phyloP scores from a whole-genome alignment of 2,329 filamentous ascomycete genomes.

The Ilyonectria mors-panacis region DNA sequence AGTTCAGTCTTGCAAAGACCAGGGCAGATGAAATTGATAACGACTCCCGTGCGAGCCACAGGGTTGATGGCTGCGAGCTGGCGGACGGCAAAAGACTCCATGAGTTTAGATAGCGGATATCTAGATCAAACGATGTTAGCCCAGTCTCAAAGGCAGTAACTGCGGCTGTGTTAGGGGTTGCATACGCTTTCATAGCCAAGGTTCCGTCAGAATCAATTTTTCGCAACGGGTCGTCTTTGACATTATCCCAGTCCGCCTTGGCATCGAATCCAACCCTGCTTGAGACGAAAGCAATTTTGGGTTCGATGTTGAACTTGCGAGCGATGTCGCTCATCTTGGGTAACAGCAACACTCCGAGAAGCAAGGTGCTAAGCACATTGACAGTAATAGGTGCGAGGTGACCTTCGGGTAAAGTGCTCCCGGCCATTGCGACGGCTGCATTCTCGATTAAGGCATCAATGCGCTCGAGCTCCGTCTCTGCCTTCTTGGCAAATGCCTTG shows the following conservation, averaged over 20 bases:
- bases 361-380: slow-evolving; percentile 63
- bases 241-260: slow-evolving; percentile 17
- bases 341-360: slow-evolving; percentile 60
- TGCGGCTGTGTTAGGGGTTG: not conserved
- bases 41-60: slow-evolving; percentile 46
- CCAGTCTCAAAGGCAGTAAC: rapidly evolving
- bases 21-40: slow-evolving; percentile 51
- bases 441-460: slow-evolving; percentile 62
- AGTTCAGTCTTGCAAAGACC: slow-evolving; percentile 49
- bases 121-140: not conserved
- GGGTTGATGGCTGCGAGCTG: slow-evolving; percentile 48
- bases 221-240: slow-evolving; percentile 24
- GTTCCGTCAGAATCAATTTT: slow-evolving; percentile 9
- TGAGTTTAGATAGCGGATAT: slow-evolving; percentile 49
- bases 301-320: slow-evolving; percentile 48
- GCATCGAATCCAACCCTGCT: slow-evolving; percentile 24
- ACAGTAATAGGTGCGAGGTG: slow-evolving; percentile 61
- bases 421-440: slow-evolving; percentile 46
- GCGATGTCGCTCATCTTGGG: slow-evolving; percentile 58
- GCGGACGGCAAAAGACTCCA: slow-evolving; percentile 45
- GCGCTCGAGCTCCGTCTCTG: slow-evolving; percentile 50
- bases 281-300: slow-evolving; percentile 55
- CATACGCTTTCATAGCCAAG: not conserved
- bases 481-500: slow-evolving; percentile 53
- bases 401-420: slow-evolving; percentile 52